Evolutionary conservation across 2,329 filamentous ascomycete genomes (phyloP), one percentile per base, ranked within the genome.

Genomic region (Escovopsis sp.): DNA sequence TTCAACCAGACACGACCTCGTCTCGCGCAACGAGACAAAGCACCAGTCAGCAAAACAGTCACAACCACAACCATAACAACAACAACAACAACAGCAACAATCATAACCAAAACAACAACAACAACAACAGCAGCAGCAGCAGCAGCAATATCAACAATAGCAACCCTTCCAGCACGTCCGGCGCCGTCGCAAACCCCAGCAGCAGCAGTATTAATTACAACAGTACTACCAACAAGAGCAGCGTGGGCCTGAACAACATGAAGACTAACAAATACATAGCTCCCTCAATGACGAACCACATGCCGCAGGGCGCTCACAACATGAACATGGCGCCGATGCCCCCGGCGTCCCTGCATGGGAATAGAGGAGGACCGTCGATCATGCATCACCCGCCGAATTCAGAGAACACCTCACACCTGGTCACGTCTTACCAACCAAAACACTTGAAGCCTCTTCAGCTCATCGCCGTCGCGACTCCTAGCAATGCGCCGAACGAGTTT

Each of bases 1-100:
- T 89, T 59, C 84, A 91, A 56, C 85, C 85, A 27, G 85, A 93
- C 52, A 78, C 79, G 2, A 74, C 72, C 9, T 67, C 80, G 4
- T 66, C 72, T 12, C 72, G 84, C 47, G 72, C 78, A 50, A 74
- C 72, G 7, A 73, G 81, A 41, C 75, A 81, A 48, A 57, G 67
- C 20, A 65, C 68, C 25, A 63, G 61, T 29, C 68, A 72, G 15
- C 62, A 70, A 42, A 35, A 37, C 16, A 43, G 35, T 15, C 43
- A 33, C 12, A 39, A 30, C 7, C 27, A 30, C 8, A 30, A 30
- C 27, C 27, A 30, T 3, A 30, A 35, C 33, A 9, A 35, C 33
- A 35, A 13, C n/a, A 14, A 14, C 27, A 35, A 35, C 33, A 14
- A 14, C 33, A 35, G 5, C 16, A 9, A 12, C 33, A 9, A 30